Evolutionary conservation across 441 rosid species (phyloP).

Genomic region (Brassica balearica): DNA sequence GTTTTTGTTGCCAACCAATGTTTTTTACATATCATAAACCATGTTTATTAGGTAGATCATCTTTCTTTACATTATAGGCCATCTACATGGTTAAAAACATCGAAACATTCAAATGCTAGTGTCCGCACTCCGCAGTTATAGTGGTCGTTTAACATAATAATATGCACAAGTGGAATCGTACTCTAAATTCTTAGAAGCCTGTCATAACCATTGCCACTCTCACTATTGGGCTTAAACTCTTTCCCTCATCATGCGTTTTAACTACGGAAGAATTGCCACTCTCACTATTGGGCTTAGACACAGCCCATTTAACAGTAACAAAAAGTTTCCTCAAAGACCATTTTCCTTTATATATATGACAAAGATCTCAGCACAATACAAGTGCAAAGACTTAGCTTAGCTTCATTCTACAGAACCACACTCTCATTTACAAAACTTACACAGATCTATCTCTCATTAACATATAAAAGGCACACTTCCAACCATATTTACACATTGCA

Average conservation of each 20-base stretch:
- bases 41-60: too few relatives aligned
- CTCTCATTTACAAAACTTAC: constrained; percentile 31
- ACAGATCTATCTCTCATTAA: not conserved
- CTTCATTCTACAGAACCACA: constrained; percentile 22
- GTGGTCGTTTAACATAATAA: not conserved
- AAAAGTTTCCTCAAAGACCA: not conserved
- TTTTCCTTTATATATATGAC: constrained; percentile 10
- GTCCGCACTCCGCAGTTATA: not conserved
- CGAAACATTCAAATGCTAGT: not conserved
- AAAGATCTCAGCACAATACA: constrained; percentile 19
- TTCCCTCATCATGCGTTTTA: too few relatives aligned
- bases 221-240: too few relatives aligned
- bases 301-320: not conserved
- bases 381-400: not conserved
- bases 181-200: not conserved
- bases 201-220: too few relatives aligned
- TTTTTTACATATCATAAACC: too few relatives aligned
- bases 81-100: not conserved
- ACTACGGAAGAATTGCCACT: constrained; percentile 1
- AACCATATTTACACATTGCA: constrained; percentile 16
- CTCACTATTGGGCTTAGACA: not conserved
- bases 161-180: not conserved
- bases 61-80: not conserved
- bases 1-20: too few relatives aligned
- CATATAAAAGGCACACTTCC: not conserved